Percentiles rank a stretch among this genome's conserved stretches.
Conservation (phyloP, 108 stramenopile species). For the Discostella stelligeroides region DNA sequence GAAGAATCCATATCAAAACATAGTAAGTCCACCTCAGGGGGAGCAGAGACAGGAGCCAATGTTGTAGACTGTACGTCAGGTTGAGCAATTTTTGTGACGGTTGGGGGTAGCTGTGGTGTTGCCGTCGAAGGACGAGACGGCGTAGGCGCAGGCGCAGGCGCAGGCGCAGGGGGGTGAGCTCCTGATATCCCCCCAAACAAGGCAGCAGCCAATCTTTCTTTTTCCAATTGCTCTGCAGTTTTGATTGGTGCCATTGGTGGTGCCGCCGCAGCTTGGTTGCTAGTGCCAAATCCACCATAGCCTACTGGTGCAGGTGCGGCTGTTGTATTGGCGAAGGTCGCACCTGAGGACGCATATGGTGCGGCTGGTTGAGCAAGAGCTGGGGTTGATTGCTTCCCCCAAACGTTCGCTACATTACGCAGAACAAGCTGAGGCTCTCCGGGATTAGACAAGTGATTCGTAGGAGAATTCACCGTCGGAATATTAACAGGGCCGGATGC, state of each 20-base stretch:
- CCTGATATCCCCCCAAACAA: slow-evolving; percentile 93
- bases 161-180: slow-evolving; percentile 45
- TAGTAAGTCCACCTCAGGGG: slow-evolving; percentile 10
- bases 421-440: slow-evolving; percentile 62
- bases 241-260: slow-evolving; percentile 49
- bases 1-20: slow-evolving; percentile 4
- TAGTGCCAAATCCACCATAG: slow-evolving; percentile 52
- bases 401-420: slow-evolving; percentile 83
- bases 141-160: slow-evolving; percentile 22
- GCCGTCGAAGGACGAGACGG: slow-evolving; percentile 9
- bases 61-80: slow-evolving; percentile 20
- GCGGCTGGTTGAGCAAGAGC: slow-evolving; percentile 47
- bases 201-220: slow-evolving; percentile 94
- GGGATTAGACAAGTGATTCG: slow-evolving; percentile 24
- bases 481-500: slow-evolving; percentile 50
- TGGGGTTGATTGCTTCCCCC: slow-evolving; percentile 68
- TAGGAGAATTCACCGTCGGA: slow-evolving; percentile 34
- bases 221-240: slow-evolving; percentile 86
- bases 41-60: neutral
- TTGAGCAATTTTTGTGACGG: slow-evolving; percentile 20
- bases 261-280: slow-evolving; percentile 55
- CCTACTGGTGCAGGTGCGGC: slow-evolving; percentile 39
- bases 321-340: slow-evolving; percentile 33
- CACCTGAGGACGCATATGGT: slow-evolving; percentile 34
- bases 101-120: slow-evolving; percentile 27